phyloP scores from a whole-genome alignment of 2,329 filamentous ascomycete species.

The Diaporthe ampelina region DNA sequence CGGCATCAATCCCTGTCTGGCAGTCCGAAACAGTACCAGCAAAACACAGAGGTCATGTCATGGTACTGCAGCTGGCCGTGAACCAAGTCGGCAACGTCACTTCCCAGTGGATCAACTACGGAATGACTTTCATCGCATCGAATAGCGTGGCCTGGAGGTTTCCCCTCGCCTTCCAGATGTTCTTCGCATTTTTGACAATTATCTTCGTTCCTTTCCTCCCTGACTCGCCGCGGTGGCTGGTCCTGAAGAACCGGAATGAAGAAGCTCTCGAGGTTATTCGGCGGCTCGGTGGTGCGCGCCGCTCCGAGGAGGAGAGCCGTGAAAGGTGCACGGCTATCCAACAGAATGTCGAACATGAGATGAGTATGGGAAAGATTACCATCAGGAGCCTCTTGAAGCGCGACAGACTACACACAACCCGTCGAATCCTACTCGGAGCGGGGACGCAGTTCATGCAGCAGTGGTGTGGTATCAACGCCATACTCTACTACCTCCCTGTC shows the following conservation, averaged over 20 bases:
- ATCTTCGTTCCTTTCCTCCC: constrained; percentile 10
- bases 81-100: constrained; percentile 16
- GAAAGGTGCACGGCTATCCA: neutral
- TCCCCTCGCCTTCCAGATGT: neutral
- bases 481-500: neutral
- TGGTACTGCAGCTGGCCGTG: neutral
- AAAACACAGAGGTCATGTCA: neutral
- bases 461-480: constrained; percentile 7
- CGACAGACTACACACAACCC: neutral
- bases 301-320: neutral
- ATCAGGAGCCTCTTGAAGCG: neutral
- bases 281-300: neutral
- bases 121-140: neutral
- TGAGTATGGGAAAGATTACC: neutral
- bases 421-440: neutral
- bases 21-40: constrained; percentile 18
- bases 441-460: constrained; percentile 15
- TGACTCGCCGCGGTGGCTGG: constrained; percentile 27
- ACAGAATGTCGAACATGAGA: constrained; percentile 9
- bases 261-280: neutral
- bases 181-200: neutral
- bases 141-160: constrained; percentile 14
- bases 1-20: neutral
- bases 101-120: constrained; percentile 18
- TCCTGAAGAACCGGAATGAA: neutral